These are phyloP conservation scores for Chalciporus pseudorubinellus DNA, from an alignment of 768 basidiomycete species.

Conservation along the genomic window DNA sequence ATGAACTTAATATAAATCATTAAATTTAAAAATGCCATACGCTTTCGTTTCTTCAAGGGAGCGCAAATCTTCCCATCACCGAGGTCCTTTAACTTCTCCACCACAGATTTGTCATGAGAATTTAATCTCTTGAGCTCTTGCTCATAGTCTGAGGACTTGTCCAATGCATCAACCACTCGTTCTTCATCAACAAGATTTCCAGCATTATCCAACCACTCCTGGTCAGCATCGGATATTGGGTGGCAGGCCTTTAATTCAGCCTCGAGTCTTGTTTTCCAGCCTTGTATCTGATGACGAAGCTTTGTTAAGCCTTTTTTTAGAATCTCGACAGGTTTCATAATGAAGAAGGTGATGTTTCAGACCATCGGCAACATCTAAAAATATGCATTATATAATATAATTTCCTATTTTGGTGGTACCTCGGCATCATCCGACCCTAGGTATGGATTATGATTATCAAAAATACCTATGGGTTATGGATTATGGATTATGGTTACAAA, in stretches of 20 bases:
- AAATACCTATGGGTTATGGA: too few species aligned
- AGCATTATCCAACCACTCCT: slow-evolving; percentile 18
- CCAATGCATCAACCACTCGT: not conserved
- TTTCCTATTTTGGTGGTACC: too few species aligned
- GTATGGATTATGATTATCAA: too few species aligned
- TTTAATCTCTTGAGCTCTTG: not conserved
- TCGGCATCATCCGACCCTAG: too few species aligned
- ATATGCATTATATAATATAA: slow-evolving; percentile 7
- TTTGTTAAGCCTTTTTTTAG: slow-evolving; percentile 17
- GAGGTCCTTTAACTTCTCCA: not conserved
- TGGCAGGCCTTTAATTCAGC: slow-evolving; percentile 3
- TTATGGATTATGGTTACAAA: too few species aligned
- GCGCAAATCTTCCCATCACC: not conserved
- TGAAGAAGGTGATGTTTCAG: too few species aligned
- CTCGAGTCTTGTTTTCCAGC: slow-evolving; percentile 6
- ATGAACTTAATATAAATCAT: too few species aligned
- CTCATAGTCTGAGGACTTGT: slow-evolving; percentile 9
- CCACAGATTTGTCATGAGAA: not conserved
- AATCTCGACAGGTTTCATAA: slow-evolving; percentile 10
- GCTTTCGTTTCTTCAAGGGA: too few species aligned
- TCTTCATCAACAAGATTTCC: slow-evolving; percentile 4
- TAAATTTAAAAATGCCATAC: too few species aligned
- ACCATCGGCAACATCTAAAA: too few species aligned
- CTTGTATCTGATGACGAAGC: slow-evolving; percentile 11
- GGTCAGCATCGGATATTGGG: slow-evolving; percentile 13